Conservation (phyloP, 495 filamentous ascomycete genomes). For the Penicillium samsonianum region DNA sequence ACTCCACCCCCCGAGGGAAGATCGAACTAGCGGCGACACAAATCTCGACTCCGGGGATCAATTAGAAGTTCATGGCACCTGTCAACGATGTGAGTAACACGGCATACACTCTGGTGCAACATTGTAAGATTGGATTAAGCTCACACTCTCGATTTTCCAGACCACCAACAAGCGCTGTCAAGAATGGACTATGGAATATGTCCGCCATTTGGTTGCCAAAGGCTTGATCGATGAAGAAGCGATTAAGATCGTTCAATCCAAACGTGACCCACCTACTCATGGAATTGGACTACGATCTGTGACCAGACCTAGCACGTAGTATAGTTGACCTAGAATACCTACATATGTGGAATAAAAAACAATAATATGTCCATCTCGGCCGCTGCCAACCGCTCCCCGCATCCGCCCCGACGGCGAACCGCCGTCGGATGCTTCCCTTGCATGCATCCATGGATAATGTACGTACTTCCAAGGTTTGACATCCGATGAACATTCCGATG, state of each 20-base stretch:
- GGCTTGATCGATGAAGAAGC: slow-evolving; percentile 27
- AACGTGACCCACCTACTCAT: slow-evolving; percentile 34
- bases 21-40: slow-evolving; percentile 32
- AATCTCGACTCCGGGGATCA: slow-evolving; percentile 32
- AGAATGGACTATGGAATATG: slow-evolving; percentile 43
- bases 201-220: slow-evolving; percentile 30
- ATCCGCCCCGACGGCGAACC: slow-evolving; percentile 9
- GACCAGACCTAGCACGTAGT: neutral
- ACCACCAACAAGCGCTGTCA: slow-evolving; percentile 37
- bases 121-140: neutral
- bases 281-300: slow-evolving; percentile 28
- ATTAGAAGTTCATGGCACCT: slow-evolving; percentile 38
- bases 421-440: slow-evolving; percentile 4
- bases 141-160: slow-evolving; percentile 11
- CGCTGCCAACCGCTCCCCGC: neutral
- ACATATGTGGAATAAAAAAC: no score
- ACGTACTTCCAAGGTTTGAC: neutral
- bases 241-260: slow-evolving; percentile 33
- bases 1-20: slow-evolving; percentile 26
- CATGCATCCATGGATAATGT: neutral
- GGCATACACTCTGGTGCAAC: neutral
- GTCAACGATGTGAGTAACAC: slow-evolving; percentile 33
- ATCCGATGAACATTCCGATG: slow-evolving; percentile 9
- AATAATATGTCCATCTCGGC: neutral
- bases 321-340: no score